Conservation (phyloP, 495 filamentous ascomycete species). For the Penicillium robsamsonii region DNA sequence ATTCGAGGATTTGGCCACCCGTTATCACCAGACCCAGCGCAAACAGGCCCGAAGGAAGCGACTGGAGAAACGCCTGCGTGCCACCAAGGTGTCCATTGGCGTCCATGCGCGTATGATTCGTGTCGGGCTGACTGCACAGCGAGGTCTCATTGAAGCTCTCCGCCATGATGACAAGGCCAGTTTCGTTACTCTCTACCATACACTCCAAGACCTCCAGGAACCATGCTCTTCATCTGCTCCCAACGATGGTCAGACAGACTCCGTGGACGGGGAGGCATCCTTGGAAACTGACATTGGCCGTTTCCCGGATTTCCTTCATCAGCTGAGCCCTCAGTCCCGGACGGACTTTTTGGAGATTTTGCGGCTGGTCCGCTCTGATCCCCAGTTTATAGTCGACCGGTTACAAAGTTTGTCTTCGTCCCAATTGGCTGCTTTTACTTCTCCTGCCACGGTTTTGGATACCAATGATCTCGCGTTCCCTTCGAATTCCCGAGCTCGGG, state of each 20-base stretch:
- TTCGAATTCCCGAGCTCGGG: conserved; percentile 62
- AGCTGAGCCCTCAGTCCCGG: conserved; percentile 71
- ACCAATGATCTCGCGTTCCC: conserved; percentile 79
- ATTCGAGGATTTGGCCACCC: conserved; percentile 45
- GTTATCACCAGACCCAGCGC: conserved; percentile 44
- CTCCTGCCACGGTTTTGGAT: conserved; percentile 73
- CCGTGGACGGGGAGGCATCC: conserved; percentile 35
- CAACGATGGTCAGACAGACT: conserved; percentile 42
- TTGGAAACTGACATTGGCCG: conserved; percentile 35
- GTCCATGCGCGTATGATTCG: conserved; percentile 77
- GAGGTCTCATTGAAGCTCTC: conserved; percentile 83
- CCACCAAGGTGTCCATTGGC: conserved; percentile 64
- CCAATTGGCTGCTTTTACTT: conserved; percentile 71
- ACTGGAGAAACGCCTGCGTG: conserved; percentile 42
- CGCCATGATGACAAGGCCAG: conserved; percentile 84
- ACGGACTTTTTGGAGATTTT: conserved; percentile 77
- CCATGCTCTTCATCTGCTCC: conserved; percentile 68
- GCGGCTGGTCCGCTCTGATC: conserved; percentile 75
- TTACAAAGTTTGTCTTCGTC: conserved; percentile 66
- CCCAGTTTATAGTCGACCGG: conserved; percentile 80
- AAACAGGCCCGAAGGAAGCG: conserved; percentile 42
- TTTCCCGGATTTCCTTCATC: conserved; percentile 72
- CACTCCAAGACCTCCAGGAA: conserved; percentile 82
- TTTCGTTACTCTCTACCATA: conserved; percentile 84
- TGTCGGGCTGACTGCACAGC: conserved; percentile 72